Conservation (phyloP, 23 red algal species). For the Agarophyton chilense region DNA sequence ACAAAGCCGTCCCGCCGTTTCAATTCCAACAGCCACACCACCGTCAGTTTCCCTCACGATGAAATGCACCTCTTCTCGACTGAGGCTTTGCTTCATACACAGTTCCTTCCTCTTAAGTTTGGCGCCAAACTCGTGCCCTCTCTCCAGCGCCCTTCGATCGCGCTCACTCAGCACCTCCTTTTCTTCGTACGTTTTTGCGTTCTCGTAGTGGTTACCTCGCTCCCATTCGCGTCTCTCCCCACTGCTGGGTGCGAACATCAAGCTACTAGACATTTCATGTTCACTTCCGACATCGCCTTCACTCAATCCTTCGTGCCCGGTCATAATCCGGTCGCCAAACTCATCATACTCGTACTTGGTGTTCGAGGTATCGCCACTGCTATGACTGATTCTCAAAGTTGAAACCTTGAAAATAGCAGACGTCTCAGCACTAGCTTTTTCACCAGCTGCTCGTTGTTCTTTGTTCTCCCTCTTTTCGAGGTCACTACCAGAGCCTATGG, state of each 20-base stretch:
- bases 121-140: constrained; percentile 20
- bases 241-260: background rate
- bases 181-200: background rate
- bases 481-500: too few species aligned
- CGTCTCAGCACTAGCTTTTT: background rate
- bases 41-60: constrained; percentile 42
- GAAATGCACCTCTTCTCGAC: constrained; percentile 10
- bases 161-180: constrained; percentile 2
- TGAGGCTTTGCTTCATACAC: constrained; percentile 9
- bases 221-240: background rate
- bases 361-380: constrained; percentile 1
- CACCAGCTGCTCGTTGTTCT: too few species aligned
- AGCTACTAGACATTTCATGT: background rate
- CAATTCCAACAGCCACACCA: constrained; percentile 38
- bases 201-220: background rate
- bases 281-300: constrained; percentile 40
- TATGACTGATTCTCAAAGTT: background rate
- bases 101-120: constrained; percentile 16
- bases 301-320: constrained; percentile 1
- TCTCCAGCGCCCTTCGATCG: constrained; percentile 18
- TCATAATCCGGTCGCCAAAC: constrained; percentile 57
- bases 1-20: background rate
- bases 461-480: too few species aligned
- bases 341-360: constrained; percentile 57
- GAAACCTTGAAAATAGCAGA: constrained; percentile 64